A percentile compares a stretch with the other conserved stretches of the same genome.
Conservation (phyloP, 176 grass and related monocot genomes). For the Areca catechu region DNA sequence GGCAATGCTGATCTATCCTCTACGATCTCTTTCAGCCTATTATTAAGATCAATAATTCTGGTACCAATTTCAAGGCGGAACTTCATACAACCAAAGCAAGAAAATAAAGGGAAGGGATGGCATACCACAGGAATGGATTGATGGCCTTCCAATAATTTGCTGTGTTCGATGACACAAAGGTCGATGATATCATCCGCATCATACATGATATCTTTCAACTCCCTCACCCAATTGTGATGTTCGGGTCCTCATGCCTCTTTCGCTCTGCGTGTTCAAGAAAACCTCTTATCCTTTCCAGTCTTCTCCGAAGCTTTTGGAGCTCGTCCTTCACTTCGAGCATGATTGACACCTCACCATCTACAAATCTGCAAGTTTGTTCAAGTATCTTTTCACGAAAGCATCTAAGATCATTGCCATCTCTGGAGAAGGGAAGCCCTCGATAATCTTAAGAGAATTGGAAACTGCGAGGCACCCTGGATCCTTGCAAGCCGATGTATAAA, state of each 20-base stretch:
- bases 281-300: neutral
- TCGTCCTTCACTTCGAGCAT: neutral
- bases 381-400: neutral
- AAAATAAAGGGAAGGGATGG: constrained; percentile 39
- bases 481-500: too few species aligned
- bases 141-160: constrained; percentile 31
- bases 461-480: too few species aligned
- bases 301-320: neutral
- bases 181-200: constrained; percentile 61
- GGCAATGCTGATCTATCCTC: too few species aligned
- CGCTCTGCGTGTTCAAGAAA: constrained; percentile 27
- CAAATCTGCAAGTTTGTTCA: constrained; percentile 8
- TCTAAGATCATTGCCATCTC: neutral
- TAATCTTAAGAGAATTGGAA: too few species aligned
- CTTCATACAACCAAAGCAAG: constrained; percentile 18
- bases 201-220: constrained; percentile 59
- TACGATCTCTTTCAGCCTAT: constrained; percentile 49
- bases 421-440: too few species aligned
- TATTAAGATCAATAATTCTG: constrained; percentile 43
- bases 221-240: constrained; percentile 15
- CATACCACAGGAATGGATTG: constrained; percentile 1
- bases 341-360: neutral
- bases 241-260: neutral
- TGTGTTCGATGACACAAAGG: constrained; percentile 45
- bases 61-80: constrained; percentile 52